phyloP scores from a whole-genome alignment of 208 protist species.

The Trypanosoma conorhini region DNA sequence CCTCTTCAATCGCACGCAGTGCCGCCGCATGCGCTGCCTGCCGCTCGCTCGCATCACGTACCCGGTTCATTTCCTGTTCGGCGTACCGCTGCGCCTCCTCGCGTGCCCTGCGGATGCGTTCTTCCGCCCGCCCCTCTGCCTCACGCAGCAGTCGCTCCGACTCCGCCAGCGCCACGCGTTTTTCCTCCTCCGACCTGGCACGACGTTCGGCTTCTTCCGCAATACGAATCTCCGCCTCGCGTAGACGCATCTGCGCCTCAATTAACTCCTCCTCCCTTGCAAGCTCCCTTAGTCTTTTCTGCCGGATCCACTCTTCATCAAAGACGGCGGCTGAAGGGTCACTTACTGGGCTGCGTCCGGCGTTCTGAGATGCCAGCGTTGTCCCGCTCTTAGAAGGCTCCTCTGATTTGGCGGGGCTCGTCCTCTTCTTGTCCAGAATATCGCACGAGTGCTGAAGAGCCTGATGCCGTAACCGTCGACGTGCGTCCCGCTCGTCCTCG shows the following conservation, averaged over 20 bases:
- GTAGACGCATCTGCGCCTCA: slow-evolving; percentile 47
- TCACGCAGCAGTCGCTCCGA: slow-evolving; percentile 37
- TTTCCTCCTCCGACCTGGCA: slow-evolving; percentile 1
- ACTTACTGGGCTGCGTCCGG: background rate
- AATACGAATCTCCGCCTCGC: slow-evolving; percentile 58
- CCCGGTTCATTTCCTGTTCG: slow-evolving; percentile 32
- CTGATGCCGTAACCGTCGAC: slow-evolving; percentile 24
- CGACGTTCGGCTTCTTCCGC: slow-evolving; percentile 44
- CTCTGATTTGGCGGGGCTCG: background rate
- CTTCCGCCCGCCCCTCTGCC: slow-evolving; percentile 46
- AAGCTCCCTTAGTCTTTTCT: slow-evolving; percentile 32
- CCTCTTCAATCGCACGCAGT: slow-evolving; percentile 46
- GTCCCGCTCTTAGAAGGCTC: background rate
- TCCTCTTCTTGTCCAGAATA: background rate
- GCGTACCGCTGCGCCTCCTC: slow-evolving; percentile 40
- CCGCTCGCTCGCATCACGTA: slow-evolving; percentile 40
- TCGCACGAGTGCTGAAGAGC: background rate
- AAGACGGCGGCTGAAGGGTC: background rate
- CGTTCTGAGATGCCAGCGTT: background rate
- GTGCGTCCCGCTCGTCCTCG: slow-evolving; percentile 47
- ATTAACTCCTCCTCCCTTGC: slow-evolving; percentile 41
- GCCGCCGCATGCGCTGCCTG: slow-evolving; percentile 43
- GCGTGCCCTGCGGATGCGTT: slow-evolving; percentile 47
- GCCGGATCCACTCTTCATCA: slow-evolving; percentile 30
- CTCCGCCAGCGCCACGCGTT: slow-evolving; percentile 2